Percentiles rank a stretch among this genome's conserved stretches.
phyloP scores from a whole-genome alignment of 2,329 filamentous ascomycete species.

The Sclerotinia minor region DNA sequence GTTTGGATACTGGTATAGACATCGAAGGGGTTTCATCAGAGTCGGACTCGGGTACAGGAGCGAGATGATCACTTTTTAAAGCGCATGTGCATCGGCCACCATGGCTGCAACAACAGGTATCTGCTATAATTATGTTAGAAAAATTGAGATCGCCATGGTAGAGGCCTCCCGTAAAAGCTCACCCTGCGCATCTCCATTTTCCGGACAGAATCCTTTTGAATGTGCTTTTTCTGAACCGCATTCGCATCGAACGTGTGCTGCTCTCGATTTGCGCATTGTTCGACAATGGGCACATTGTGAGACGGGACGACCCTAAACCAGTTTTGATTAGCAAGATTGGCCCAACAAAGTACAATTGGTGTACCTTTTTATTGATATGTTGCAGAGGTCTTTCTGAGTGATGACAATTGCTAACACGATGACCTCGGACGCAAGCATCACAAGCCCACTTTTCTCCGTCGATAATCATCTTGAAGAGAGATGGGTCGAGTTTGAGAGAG shows the following conservation, averaged over 20 bases:
- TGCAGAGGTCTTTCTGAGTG: slow-evolving; percentile 88
- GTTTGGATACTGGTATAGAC: slow-evolving; percentile 45
- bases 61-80: slow-evolving; percentile 62
- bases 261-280: slow-evolving; percentile 90
- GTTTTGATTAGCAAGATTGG: slow-evolving; percentile 21
- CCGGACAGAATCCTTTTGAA: slow-evolving; percentile 55
- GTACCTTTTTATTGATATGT: slow-evolving; percentile 87
- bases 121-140: slow-evolving; percentile 47
- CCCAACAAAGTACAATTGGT: slow-evolving; percentile 5
- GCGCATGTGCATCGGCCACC: slow-evolving; percentile 66
- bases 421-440: slow-evolving; percentile 88
- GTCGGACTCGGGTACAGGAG: slow-evolving; percentile 65
- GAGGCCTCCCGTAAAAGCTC: slow-evolving; percentile 38
- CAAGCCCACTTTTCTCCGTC: slow-evolving; percentile 98
- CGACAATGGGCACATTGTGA: slow-evolving; percentile 98
- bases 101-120: slow-evolving; percentile 70
- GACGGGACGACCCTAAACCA: slow-evolving; percentile 72
- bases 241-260: slow-evolving; percentile 93
- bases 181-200: slow-evolving; percentile 49
- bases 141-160: slow-evolving; percentile 36
- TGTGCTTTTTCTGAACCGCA: slow-evolving; percentile 88
- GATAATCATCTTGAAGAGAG: slow-evolving; percentile 64
- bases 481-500: slow-evolving; percentile 31
- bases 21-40: slow-evolving; percentile 52
- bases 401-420: slow-evolving; percentile 98